Conservation (phyloP, 2,329 filamentous ascomycete genomes). For the Hypocrella siamensis region DNA sequence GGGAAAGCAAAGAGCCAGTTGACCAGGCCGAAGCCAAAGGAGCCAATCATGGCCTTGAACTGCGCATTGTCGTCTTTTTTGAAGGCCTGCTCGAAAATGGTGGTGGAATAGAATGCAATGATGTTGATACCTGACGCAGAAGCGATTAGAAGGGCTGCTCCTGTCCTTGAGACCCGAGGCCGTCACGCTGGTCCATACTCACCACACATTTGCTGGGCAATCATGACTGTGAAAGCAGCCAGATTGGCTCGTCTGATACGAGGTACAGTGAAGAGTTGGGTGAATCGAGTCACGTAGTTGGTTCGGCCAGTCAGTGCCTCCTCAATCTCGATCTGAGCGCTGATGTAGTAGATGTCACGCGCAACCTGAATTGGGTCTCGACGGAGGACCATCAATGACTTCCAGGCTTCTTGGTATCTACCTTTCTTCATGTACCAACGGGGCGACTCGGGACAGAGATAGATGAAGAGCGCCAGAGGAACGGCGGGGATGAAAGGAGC, state of each 20-base stretch:
- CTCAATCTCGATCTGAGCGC: constrained; percentile 26
- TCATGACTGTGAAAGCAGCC: constrained; percentile 69
- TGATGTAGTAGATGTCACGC: constrained; percentile 42
- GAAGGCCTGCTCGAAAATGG: constrained; percentile 42
- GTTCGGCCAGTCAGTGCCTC: constrained; percentile 20
- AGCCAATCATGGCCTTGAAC: constrained; percentile 34
- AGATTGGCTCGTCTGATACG: constrained; percentile 55
- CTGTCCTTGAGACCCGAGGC: too few species aligned
- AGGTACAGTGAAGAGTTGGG: constrained; percentile 51
- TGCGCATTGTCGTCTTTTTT: constrained; percentile 18
- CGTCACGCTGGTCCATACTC: too few species aligned
- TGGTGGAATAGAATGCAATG: constrained; percentile 58
- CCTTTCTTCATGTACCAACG: constrained; percentile 52
- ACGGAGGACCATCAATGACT: constrained; percentile 33
- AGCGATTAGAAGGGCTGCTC: not conserved
- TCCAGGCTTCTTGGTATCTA: constrained; percentile 42
- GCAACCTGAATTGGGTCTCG: constrained; percentile 39
- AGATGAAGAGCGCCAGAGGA: constrained; percentile 36
- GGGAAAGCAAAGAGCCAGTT: constrained; percentile 54
- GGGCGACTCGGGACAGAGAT: constrained; percentile 47
- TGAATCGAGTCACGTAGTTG: constrained; percentile 30
- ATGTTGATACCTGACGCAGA: constrained; percentile 38
- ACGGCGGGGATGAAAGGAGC: constrained; percentile 46
- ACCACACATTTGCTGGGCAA: constrained; percentile 54
- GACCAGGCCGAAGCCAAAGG: constrained; percentile 34